Evolutionary conservation across 768 basidiomycete genomes (phyloP).

Genomic region (Tricholoma terreum): DNA sequence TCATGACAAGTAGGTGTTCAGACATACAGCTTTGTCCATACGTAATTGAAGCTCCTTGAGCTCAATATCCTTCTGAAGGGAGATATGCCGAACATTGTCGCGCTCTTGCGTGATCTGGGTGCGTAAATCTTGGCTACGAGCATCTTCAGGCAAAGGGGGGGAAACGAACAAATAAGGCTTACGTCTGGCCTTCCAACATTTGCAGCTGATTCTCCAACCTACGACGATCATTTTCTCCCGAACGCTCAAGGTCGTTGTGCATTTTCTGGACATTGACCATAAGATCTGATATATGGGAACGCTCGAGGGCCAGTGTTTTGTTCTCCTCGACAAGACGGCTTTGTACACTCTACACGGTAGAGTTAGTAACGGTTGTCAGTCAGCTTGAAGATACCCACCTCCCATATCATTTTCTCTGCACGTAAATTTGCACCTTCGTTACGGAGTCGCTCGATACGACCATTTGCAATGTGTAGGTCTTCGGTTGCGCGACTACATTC

Average conservation of each 20-base stretch:
- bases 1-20: not conserved
- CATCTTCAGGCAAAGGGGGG: not conserved
- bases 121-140: constrained; percentile 67
- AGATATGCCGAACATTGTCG: constrained; percentile 67
- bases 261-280: constrained; percentile 90
- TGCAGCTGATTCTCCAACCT: constrained; percentile 79
- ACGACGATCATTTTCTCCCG: constrained; percentile 77
- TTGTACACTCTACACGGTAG: constrained; percentile 64
- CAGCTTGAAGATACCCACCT: constrained; percentile 45
- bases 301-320: constrained; percentile 71
- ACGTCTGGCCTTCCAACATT: constrained; percentile 79
- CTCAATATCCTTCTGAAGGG: constrained; percentile 80
- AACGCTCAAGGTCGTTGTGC: constrained; percentile 83
- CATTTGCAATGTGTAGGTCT: constrained; percentile 56
- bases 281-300: constrained; percentile 81
- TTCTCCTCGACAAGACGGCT: constrained; percentile 82
- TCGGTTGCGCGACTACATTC: constrained; percentile 68
- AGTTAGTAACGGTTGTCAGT: not conserved
- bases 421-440: constrained; percentile 86
- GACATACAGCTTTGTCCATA: constrained; percentile 66
- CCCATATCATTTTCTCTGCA: constrained; percentile 93
- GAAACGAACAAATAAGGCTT: constrained; percentile 20
- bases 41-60: constrained; percentile 68
- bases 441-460: constrained; percentile 70
- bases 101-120: constrained; percentile 70